phyloP scores from a whole-genome alignment of 129 eudicot species.

The sunflower (Helianthus annuus) region DNA sequence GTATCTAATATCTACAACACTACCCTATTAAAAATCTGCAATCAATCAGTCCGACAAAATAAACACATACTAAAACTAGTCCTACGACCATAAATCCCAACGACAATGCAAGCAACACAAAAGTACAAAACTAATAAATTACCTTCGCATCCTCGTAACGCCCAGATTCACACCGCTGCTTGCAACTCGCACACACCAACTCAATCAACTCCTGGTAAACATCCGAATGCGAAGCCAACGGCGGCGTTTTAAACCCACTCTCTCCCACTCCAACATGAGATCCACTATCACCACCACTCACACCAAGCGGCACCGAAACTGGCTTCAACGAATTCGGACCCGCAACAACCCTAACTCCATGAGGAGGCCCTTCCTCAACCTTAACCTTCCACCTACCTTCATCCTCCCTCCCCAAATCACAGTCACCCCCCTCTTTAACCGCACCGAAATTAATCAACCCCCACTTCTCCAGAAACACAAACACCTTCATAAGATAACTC shows the following conservation, averaged over 20 bases:
- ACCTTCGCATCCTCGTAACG: constrained; percentile 66
- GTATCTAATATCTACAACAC: too few species aligned
- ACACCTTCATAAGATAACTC: constrained; percentile 64
- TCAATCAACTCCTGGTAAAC: constrained; percentile 52
- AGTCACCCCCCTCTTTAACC: constrained; percentile 9
- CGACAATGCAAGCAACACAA: not conserved
- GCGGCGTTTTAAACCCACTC: constrained; percentile 57
- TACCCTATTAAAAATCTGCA: not conserved
- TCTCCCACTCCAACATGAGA: constrained; percentile 18
- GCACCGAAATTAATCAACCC: constrained; percentile 76
- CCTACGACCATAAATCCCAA: not conserved
- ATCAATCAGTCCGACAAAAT: not conserved
- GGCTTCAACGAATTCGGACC: constrained; percentile 77
- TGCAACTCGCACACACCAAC: constrained; percentile 71
- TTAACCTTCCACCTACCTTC: constrained; percentile 49
- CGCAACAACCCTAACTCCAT: constrained; percentile 89
- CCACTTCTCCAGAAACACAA: constrained; percentile 70
- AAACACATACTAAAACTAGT: too few species aligned
- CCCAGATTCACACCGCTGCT: constrained; percentile 49
- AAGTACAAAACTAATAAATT: not conserved
- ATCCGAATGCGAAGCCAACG: constrained; percentile 78
- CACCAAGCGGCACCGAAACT: constrained; percentile 38
- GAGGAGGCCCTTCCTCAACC: constrained; percentile 95
- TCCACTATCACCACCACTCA: constrained; percentile 20
- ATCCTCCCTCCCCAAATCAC: constrained; percentile 40